These are phyloP conservation scores for Dentipellis sp. DNA, from an alignment of 768 basidiomycete species.

Conservation along the genomic window DNA sequence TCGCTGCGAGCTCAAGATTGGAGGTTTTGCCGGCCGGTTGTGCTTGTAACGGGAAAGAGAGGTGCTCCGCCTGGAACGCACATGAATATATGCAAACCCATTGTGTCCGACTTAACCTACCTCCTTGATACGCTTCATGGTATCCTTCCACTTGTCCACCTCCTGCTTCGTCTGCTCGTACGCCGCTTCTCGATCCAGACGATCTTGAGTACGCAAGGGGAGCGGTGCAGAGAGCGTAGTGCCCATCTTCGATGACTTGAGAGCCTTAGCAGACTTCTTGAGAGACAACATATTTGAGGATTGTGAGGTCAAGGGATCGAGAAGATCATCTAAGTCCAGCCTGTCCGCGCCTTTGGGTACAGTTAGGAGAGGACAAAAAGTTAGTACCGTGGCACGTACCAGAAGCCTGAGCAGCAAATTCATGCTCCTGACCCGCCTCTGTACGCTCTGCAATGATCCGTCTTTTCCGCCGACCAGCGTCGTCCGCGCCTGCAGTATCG, in stretches of 20 bases:
- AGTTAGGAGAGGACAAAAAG: not conserved
- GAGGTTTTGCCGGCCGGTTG: constrained; percentile 46
- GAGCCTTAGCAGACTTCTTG: constrained; percentile 59
- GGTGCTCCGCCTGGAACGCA: constrained; percentile 60
- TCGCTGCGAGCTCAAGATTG: constrained; percentile 68
- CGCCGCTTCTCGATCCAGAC: constrained; percentile 86
- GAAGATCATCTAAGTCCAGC: constrained; percentile 64
- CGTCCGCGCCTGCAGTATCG: not conserved
- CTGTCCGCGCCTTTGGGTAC: constrained; percentile 34
- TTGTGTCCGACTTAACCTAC: constrained; percentile 26
- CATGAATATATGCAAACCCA: not conserved
- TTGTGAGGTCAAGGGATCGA: constrained; percentile 59
- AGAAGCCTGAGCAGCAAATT: constrained; percentile 8
- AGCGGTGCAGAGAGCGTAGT: constrained; percentile 69
- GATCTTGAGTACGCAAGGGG: constrained; percentile 79
- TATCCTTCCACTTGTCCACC: constrained; percentile 87
- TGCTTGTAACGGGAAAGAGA: constrained; percentile 79
- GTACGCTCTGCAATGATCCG: constrained; percentile 9
- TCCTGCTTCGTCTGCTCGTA: constrained; percentile 91
- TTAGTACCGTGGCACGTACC: not conserved
- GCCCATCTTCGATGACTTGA: constrained; percentile 46
- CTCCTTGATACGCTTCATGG: constrained; percentile 89
- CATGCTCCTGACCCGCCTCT: constrained; percentile 9
- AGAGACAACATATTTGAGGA: constrained; percentile 53
- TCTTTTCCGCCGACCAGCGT: constrained; percentile 7